phyloP scores from a whole-genome alignment of 192 early-diverging fungal genomes.

The Backusella australiensis region DNA sequence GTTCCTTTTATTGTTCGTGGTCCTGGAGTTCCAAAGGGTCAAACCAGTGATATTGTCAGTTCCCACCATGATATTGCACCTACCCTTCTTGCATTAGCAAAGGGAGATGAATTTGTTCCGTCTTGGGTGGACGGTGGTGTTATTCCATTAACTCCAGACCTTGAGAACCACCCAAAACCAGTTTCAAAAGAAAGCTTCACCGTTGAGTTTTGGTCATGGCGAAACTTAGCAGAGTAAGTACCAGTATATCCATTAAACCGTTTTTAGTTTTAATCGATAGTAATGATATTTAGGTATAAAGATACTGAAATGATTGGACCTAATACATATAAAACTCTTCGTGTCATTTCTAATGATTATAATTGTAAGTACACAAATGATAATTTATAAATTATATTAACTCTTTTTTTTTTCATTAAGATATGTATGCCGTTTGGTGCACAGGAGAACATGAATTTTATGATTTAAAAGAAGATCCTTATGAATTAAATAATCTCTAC shows the following conservation, averaged over 20 bases:
- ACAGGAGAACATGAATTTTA: conserved; percentile 58
- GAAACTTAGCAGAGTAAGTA: conserved; percentile 17
- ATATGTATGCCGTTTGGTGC: conserved; percentile 55
- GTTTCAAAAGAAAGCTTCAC: conserved; percentile 49
- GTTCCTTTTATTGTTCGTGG: conserved; percentile 62
- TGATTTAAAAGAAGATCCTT: conserved; percentile 53
- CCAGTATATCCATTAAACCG: too few species aligned
- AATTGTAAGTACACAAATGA: conserved; percentile 29
- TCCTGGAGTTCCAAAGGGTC: conserved; percentile 53
- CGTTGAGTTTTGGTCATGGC: conserved; percentile 48
- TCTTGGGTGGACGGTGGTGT: conserved; percentile 54
- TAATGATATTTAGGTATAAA: conserved; percentile 24
- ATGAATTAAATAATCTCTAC: conserved; percentile 56
- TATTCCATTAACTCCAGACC: conserved; percentile 48
- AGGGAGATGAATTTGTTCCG: conserved; percentile 30
- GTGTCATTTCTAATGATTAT: conserved; percentile 48
- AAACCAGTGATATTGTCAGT: conserved; percentile 40
- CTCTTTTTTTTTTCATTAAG: not conserved
- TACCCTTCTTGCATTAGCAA: conserved; percentile 57
- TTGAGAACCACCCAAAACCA: conserved; percentile 40
- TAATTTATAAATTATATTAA: not conserved
- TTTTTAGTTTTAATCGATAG: too few species aligned
- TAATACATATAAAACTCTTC: conserved; percentile 56
- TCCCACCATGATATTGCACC: conserved; percentile 62
- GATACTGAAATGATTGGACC: conserved; percentile 12